Evolutionary conservation across 164 flowering plant genomes (phyloP), one percentile per base, ranked within the genome.

Genomic region (Cinnamomum chago): DNA sequence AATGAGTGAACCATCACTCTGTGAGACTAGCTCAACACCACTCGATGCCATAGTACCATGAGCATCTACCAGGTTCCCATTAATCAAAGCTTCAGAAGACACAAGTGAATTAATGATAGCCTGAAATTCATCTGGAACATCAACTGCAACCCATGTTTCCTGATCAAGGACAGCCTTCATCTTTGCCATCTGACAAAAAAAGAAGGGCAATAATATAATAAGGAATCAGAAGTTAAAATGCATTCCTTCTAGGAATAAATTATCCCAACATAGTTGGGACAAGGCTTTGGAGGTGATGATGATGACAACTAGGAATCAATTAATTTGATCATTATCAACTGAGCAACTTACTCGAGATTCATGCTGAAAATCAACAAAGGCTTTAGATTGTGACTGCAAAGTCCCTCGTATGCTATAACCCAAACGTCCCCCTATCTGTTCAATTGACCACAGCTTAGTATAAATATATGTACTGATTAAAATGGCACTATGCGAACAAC

Each of bases 351-450:
- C 99, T 70, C 98, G 90, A 81, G 95, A 85, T 65, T 91, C 94
- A 82, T 96, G 99, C 83, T 96, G 99, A 76, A 75, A 90, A 60
- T 92, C 97, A 76, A 96, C 85, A 81, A 96, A 96, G 50, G 97
- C 88, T 84, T 92, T 96, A 24, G 97, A 93, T 78, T 96, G 99
- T 75, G 99, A 94, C 79, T 96, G 99, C 68, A 96, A 76, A 50
- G 93, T 88, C 75, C 98, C 99, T 4, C 99, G 88, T 65, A 94
- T 92, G 86, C 99, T 96, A 81, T 89, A 96, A 47, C 98, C 98
- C 86, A 91, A 83, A 83, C 99, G 86, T 83, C 99, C 99, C 82
- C 99, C 98, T 82, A 92, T 89, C 99, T 96, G 93, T 81, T 78
- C 58, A 76, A 65, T 75, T 67, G 64, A 74, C 72, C 73, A 83